Base-by-base conservation (phyloP, 495 filamentous ascomycete genomes). In the Talaromyces ruber region DNA sequence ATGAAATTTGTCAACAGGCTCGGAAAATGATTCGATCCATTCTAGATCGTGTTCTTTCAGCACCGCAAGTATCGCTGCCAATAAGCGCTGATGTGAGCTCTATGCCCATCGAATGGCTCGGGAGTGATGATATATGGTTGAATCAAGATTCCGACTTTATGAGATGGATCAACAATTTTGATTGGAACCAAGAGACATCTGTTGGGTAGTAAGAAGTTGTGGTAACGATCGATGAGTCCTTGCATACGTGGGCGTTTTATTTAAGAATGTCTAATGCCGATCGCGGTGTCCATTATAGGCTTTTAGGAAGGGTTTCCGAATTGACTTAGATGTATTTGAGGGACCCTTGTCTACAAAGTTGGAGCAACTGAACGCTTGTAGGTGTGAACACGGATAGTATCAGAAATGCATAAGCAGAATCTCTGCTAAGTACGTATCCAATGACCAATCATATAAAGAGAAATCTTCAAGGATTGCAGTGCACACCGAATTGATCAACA, bases 1-100 rank as follows among this genome's bases (percentile, higher is more conserved):
- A 67, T 25, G 62, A 62, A 21, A 63, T 67, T 22, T 67, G 65
- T 25, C 65, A 64, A 39, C 65, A 64, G 24, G 65, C 59, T 25
- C 62, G 63, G 14, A 62, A 59, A 57, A 18, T 63, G 11, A 64
- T 66, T 58, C 32, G 45, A 11, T 43, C 28, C 24, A 59, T 66
- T 14, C 22, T 66, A 8, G 64, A 66, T 22, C 59, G 43, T 16
- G 59, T 60, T 18, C 45, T 60, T 4, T 51, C 59, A 12, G 59
- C 43, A 21, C 59, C 59, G 2, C 59, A 43, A 30, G 25, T 21
- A 45, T 30, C 39, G 8, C 28, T 30, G 25, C 6, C 43, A 18
- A n/a, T 16, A 21, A 30, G 18, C 5, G 29, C 39, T 6, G 59
- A 60, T n/a, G 1, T 34, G 4, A 47, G 43, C 28, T 25, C 43